Conservation (phyloP, 169 alveolate genomes). For the Plasmodium gonderi region DNA sequence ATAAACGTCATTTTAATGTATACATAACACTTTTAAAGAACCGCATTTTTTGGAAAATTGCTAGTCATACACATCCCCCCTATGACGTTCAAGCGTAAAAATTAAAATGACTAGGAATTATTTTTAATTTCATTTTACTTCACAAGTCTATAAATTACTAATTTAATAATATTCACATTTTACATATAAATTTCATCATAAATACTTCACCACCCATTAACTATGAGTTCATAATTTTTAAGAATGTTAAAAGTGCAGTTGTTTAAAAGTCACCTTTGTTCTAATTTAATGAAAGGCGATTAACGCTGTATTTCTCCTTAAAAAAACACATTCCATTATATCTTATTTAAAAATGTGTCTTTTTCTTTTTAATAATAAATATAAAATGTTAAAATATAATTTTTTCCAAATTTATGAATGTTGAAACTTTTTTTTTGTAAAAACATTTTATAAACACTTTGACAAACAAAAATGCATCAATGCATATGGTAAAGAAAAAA, state of each 20-base stretch:
- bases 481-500: conserved; percentile 52
- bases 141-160: neutral
- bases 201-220: neutral
- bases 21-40: neutral
- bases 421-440: conserved; percentile 21
- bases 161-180: neutral
- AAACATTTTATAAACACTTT: conserved; percentile 31
- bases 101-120: neutral
- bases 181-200: neutral
- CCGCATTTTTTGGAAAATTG: neutral
- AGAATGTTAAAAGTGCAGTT: neutral
- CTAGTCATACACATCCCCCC: neutral
- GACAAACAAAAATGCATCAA: conserved; percentile 76
- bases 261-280: neutral
- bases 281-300: neutral
- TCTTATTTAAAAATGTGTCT: neutral
- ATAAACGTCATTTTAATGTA: neutral
- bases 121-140: neutral
- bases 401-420: conserved; percentile 29
- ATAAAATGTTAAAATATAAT: conserved; percentile 18
- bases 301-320: neutral
- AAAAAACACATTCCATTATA: neutral
- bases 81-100: neutral
- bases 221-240: neutral
- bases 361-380: conserved; percentile 10